A percentile compares a stretch with the other conserved stretches of the same genome.
Evolutionary conservation across 225 moss, liverwort and hornwort species (phyloP).

Genomic region (Lunularia cruciata): DNA sequence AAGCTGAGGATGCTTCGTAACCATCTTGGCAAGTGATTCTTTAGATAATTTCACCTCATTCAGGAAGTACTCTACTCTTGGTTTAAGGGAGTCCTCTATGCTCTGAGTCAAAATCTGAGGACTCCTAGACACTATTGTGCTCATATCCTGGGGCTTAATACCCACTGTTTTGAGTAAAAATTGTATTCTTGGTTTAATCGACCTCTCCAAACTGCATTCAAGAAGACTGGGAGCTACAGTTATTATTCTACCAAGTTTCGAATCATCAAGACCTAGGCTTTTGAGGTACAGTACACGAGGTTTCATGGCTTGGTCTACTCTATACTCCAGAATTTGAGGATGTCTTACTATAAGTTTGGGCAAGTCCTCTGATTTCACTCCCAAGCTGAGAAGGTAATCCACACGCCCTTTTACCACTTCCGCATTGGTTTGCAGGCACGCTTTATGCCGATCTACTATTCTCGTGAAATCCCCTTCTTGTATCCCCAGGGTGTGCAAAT

Average conservation of each 20-base stretch:
- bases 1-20: conserved; percentile 73
- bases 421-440: conserved; percentile 63
- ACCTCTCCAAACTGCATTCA: conserved; percentile 64
- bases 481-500: conserved; percentile 54
- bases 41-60: conserved; percentile 59
- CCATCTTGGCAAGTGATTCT: conserved; percentile 67
- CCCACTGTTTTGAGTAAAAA: conserved; percentile 56
- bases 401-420: conserved; percentile 57
- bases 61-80: conserved; percentile 62
- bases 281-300: conserved; percentile 58
- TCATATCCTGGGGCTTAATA: conserved; percentile 56
- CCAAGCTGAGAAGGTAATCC: conserved; percentile 54
- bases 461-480: conserved; percentile 51
- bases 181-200: conserved; percentile 56
- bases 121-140: conserved; percentile 61
- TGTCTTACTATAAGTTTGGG: conserved; percentile 67
- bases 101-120: conserved; percentile 76
- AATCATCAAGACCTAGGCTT: conserved; percentile 64
- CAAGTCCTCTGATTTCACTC: conserved; percentile 51
- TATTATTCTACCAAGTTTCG: conserved; percentile 57
- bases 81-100: conserved; percentile 67
- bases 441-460: conserved; percentile 59
- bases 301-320: conserved; percentile 65
- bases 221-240: conserved; percentile 59
- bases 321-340: conserved; percentile 66